These are phyloP conservation scores for Hygrophoropsis aurantiaca DNA, from an alignment of 768 basidiomycete genomes.

Conservation along the genomic window DNA sequence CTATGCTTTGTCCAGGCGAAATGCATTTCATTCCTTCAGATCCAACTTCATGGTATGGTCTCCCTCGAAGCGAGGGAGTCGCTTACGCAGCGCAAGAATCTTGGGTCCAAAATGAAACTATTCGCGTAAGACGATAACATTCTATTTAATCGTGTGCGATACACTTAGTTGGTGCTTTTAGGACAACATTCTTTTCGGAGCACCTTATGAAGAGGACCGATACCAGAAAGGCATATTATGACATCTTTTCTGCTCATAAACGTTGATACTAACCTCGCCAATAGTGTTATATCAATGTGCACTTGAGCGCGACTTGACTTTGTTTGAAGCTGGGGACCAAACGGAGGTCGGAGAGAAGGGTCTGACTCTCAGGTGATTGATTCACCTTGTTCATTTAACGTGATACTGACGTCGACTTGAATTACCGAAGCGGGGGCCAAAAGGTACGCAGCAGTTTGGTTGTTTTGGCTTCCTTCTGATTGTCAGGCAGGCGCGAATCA, in stretches of 20 bases:
- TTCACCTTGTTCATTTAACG: not conserved
- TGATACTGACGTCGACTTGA: not conserved
- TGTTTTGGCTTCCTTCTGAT: not conserved
- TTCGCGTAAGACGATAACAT: constrained; percentile 38
- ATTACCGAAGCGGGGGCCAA: constrained; percentile 43
- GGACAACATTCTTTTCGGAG: constrained; percentile 48
- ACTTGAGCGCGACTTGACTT: constrained; percentile 40
- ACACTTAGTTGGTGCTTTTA: constrained; percentile 12
- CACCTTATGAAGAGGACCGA: constrained; percentile 38
- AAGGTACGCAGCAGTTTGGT: constrained; percentile 40
- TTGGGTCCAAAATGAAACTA: constrained; percentile 82
- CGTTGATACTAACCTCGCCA: not conserved
- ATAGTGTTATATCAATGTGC: constrained; percentile 39
- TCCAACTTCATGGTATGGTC: constrained; percentile 61
- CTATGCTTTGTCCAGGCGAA: constrained; percentile 33
- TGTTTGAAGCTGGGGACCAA: constrained; percentile 57
- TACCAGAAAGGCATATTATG: constrained; percentile 32
- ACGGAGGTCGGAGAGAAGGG: constrained; percentile 77
- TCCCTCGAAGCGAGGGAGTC: constrained; percentile 67
- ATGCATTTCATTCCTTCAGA: constrained; percentile 58
- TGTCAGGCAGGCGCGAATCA: constrained; percentile 42
- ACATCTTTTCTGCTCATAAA: too few relatives aligned
- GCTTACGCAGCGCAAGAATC: constrained; percentile 83
- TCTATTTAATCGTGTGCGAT: too few relatives aligned
- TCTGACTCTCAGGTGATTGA: constrained; percentile 43